Conservation (phyloP, 352 stramenopile genomes). For the Phytopythium aichiense region DNA sequence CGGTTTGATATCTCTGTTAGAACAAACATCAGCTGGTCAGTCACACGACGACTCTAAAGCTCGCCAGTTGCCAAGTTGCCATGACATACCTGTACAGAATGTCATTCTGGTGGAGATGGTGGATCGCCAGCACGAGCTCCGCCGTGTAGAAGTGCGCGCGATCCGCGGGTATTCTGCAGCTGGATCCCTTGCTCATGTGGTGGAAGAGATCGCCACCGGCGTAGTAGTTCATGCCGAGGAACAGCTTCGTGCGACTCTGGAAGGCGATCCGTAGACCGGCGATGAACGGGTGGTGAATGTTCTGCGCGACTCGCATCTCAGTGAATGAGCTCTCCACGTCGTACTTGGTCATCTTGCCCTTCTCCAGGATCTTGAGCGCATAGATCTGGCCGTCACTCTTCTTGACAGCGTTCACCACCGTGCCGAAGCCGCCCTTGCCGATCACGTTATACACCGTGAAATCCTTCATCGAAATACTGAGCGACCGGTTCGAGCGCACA, state of each 20-base stretch:
- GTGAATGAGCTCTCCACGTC: slow-evolving; percentile 88
- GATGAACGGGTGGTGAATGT: slow-evolving; percentile 89
- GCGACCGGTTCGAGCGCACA: slow-evolving; percentile 75
- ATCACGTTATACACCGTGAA: slow-evolving; percentile 91
- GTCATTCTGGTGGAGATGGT: slow-evolving; percentile 91
- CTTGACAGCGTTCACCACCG: slow-evolving; percentile 88
- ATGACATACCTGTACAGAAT: slow-evolving; percentile 89
- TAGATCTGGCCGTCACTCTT: slow-evolving; percentile 90
- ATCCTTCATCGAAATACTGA: slow-evolving; percentile 88
- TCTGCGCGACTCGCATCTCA: slow-evolving; percentile 86
- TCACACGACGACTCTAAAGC: no score
- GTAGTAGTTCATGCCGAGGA: slow-evolving; percentile 88
- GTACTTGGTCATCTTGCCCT: slow-evolving; percentile 89
- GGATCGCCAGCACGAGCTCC: slow-evolving; percentile 90
- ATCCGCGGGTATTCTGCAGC: slow-evolving; percentile 74
- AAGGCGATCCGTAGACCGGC: slow-evolving; percentile 83
- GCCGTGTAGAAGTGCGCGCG: slow-evolving; percentile 92
- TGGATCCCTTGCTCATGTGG: slow-evolving; percentile 89
- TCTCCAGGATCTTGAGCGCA: slow-evolving; percentile 89
- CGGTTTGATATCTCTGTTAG: slow-evolving; percentile 91
- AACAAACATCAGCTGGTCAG: background rate
- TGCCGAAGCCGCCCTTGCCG: slow-evolving; percentile 84
- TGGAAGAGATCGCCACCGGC: slow-evolving; percentile 83
- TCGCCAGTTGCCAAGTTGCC: background rate
- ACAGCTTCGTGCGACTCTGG: slow-evolving; percentile 83